Evolutionary conservation across 192 early-diverging fungal species (phyloP).

Genomic region (Gaertneriomyces sp.): DNA sequence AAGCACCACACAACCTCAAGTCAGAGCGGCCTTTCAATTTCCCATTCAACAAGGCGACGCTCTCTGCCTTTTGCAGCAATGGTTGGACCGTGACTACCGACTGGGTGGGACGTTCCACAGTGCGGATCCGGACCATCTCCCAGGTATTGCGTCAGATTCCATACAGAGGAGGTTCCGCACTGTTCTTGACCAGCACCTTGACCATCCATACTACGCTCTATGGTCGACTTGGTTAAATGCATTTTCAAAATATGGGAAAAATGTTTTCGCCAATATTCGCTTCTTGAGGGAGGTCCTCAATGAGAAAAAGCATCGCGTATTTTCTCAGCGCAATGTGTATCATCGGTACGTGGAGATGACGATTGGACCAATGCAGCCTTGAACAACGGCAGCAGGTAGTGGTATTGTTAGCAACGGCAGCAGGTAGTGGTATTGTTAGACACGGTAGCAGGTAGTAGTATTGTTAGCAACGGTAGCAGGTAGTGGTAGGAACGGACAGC

Average conservation of each 20-base stretch:
- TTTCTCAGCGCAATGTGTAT: too few relatives aligned
- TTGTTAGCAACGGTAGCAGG: too few relatives aligned
- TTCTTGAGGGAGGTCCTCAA: not conserved
- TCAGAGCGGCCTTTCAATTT: too few relatives aligned
- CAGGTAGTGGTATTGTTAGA: too few relatives aligned
- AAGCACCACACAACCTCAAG: too few relatives aligned
- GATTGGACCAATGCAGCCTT: too few relatives aligned
- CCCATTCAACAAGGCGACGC: conserved; percentile 3
- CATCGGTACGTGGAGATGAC: too few relatives aligned
- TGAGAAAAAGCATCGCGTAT: too few relatives aligned
- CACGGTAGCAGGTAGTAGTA: too few relatives aligned
- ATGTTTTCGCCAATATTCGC: not conserved
- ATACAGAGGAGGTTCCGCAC: not conserved
- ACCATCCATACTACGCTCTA: not conserved
- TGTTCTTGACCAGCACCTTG: not conserved
- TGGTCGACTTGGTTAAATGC: not conserved
- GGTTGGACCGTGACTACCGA: conserved; percentile 11
- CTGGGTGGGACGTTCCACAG: not conserved
- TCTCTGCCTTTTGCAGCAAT: conserved; percentile 6
- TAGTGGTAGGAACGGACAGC: too few relatives aligned
- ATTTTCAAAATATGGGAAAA: not conserved
- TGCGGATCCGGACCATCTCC: not conserved
- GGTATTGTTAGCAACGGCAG: too few relatives aligned
- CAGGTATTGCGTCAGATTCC: not conserved
- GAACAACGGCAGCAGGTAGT: too few relatives aligned